Percentiles rank a stretch among this genome's conserved stretches.
Conservation (phyloP, 2,329 filamentous ascomycete species). For the Ophiosphaerella korrae region DNA sequence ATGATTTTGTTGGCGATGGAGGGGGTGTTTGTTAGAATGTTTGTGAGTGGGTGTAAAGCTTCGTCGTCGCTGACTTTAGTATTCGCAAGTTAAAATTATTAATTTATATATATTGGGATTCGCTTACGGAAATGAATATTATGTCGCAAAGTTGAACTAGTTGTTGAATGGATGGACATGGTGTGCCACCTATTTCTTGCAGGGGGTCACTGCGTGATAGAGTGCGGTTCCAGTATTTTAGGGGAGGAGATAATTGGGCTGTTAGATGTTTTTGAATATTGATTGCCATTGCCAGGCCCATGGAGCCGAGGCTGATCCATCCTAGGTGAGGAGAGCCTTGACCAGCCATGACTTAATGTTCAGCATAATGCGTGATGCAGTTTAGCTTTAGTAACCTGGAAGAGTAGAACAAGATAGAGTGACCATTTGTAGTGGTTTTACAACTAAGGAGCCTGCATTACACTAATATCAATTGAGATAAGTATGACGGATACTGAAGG, state of each 20-base stretch:
- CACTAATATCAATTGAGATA: too few species aligned
- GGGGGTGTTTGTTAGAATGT: constrained; percentile 25
- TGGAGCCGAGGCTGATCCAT: constrained; percentile 56
- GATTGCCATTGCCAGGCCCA: constrained; percentile 57
- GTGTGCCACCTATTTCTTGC: constrained; percentile 27
- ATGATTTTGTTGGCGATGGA: constrained; percentile 49
- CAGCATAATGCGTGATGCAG: not conserved
- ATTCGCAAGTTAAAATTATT: not conserved
- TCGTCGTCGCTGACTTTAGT: constrained; percentile 49
- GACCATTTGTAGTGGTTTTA: too few species aligned
- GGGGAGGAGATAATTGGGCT: constrained; percentile 15
- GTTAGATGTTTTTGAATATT: constrained; percentile 55
- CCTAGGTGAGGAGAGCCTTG: constrained; percentile 9
- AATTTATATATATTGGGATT: not conserved
- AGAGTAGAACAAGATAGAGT: too few species aligned
- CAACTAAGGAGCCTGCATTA: too few species aligned
- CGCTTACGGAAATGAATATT: constrained; percentile 44
- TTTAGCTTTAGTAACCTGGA: too few species aligned
- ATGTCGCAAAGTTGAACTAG: constrained; percentile 26
- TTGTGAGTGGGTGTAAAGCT: constrained; percentile 43
- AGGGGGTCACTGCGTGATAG: constrained; percentile 51
- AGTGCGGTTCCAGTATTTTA: constrained; percentile 56
- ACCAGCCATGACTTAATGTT: constrained; percentile 8
- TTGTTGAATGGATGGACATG: constrained; percentile 20
- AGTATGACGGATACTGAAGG: too few species aligned